phyloP scores from a whole-genome alignment of 2,329 filamentous ascomycete genomes.

The Trichoderma lentiforme region DNA sequence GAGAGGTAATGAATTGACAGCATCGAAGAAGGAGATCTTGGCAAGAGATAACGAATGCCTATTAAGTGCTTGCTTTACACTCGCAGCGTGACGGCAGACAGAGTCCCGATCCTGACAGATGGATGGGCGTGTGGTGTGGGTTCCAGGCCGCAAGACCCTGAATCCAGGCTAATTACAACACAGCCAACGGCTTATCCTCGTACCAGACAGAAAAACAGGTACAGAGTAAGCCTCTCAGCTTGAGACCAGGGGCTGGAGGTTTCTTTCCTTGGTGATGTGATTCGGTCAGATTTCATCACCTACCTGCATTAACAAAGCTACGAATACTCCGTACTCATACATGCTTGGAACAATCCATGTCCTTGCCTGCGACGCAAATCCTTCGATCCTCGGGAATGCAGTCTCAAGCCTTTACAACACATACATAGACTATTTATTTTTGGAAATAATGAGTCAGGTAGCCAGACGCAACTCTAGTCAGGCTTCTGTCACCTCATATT shows the following conservation, averaged over 20 bases:
- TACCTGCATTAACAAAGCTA: not conserved
- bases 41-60: not conserved
- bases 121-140: not conserved
- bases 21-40: not conserved
- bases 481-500: not conserved
- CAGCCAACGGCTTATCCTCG: not conserved
- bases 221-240: not conserved
- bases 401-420: not conserved
- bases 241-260: not conserved
- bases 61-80: not conserved
- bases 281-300: not conserved
- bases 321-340: not conserved
- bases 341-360: not conserved
- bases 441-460: not conserved
- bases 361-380: not conserved
- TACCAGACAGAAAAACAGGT: too few relatives aligned
- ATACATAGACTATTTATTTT: not conserved
- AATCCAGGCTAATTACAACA: not conserved
- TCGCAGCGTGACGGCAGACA: not conserved
- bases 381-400: not conserved
- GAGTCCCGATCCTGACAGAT: not conserved
- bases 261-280: not conserved
- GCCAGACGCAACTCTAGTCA: not conserved
- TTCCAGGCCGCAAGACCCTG: not conserved
- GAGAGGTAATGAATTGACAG: not conserved